These are phyloP conservation scores for Aureobasidium sp. DNA, from an alignment of 2,329 filamentous ascomycete genomes.

Conservation along the genomic window DNA sequence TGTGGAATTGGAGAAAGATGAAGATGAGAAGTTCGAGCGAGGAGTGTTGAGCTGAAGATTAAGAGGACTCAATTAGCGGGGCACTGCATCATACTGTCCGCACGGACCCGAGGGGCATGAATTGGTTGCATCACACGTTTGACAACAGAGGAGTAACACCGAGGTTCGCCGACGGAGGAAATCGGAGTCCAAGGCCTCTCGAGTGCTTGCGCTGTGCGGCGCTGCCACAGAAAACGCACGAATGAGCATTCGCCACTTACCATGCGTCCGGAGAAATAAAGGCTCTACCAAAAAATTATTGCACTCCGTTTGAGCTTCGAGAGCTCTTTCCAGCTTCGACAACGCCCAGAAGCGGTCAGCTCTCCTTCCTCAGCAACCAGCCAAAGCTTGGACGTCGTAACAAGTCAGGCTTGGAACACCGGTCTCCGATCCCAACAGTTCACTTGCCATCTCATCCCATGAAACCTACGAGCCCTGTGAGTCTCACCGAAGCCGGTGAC, in stretches of 20 bases:
- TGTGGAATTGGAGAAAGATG: slow-evolving; percentile 6
- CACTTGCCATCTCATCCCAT: neutral
- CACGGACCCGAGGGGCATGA: slow-evolving; percentile 9
- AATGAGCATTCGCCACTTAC: slow-evolving; percentile 10
- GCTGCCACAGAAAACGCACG: slow-evolving; percentile 3
- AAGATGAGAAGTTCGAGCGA: slow-evolving; percentile 10
- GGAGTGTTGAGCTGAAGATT: slow-evolving; percentile 13
- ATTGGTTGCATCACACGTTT: slow-evolving; percentile 12
- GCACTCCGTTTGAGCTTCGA: neutral
- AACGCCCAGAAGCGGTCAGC: slow-evolving; percentile 4
- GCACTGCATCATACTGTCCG: slow-evolving; percentile 13
- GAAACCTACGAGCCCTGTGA: neutral
- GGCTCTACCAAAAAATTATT: neutral
- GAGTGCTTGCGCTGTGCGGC: neutral
- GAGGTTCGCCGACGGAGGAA: slow-evolving; percentile 12
- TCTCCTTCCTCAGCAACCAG: neutral
- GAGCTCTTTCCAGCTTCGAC: neutral
- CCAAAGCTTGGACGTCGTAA: slow-evolving; percentile 7
- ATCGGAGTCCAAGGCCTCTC: neutral
- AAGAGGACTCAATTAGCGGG: slow-evolving; percentile 12
- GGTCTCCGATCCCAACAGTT: slow-evolving; percentile 9
- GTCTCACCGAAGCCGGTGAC: slow-evolving; percentile 1
- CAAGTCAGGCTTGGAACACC: slow-evolving; percentile 7
- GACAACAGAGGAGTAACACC: slow-evolving; percentile 1
- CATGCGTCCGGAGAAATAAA: neutral